These are phyloP conservation scores for Domatiomyces catenatus DNA, from an alignment of 2,329 filamentous ascomycete genomes.

Conservation along the genomic window DNA sequence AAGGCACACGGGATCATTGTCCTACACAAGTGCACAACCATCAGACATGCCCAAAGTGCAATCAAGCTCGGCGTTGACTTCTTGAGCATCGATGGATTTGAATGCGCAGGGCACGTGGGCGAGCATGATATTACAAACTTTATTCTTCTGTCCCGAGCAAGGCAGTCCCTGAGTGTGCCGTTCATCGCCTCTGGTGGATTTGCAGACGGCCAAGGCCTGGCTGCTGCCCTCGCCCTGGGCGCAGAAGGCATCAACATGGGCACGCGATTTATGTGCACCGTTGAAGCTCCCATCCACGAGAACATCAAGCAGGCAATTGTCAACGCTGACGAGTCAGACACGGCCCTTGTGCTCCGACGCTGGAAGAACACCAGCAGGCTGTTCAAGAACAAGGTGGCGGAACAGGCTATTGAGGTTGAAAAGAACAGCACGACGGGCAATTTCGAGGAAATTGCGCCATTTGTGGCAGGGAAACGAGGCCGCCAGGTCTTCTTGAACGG, in stretches of 20 bases:
- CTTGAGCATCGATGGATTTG: background rate
- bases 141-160: slow-evolving; percentile 55
- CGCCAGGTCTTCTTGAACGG: slow-evolving; percentile 81
- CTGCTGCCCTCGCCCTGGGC: slow-evolving; percentile 72
- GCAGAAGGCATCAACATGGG: slow-evolving; percentile 97
- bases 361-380: slow-evolving; percentile 84
- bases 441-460: slow-evolving; percentile 72
- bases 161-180: slow-evolving; percentile 65
- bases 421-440: slow-evolving; percentile 63
- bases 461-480: slow-evolving; percentile 77
- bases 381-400: slow-evolving; percentile 72
- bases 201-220: slow-evolving; percentile 79
- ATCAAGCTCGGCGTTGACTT: slow-evolving; percentile 1
- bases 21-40: background rate
- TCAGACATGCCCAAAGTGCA: background rate
- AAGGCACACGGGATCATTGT: background rate
- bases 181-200: slow-evolving; percentile 94
- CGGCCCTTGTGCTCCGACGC: slow-evolving; percentile 66
- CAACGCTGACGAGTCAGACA: slow-evolving; percentile 75
- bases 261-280: slow-evolving; percentile 87
- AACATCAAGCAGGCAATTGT: slow-evolving; percentile 92
- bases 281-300: slow-evolving; percentile 80
- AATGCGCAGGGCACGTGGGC: slow-evolving; percentile 56
- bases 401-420: slow-evolving; percentile 66
- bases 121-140: slow-evolving; percentile 35